These are phyloP conservation scores for barley (Hordeum vulgare) DNA, from an alignment of 176 grass and related monocot genomes.

Conservation along the genomic window DNA sequence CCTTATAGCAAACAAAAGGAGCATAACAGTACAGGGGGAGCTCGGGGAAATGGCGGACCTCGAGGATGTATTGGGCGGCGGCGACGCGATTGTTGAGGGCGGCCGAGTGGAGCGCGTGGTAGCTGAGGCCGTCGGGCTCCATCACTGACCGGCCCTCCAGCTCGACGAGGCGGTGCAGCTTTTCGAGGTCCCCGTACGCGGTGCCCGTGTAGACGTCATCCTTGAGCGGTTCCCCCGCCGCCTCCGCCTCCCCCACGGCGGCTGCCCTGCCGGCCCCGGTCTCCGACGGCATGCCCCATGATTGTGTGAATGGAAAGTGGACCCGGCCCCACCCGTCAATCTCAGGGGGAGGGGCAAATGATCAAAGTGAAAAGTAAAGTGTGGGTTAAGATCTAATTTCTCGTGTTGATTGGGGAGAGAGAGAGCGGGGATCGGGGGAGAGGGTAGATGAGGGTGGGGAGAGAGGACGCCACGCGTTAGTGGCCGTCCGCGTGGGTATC, in stretches of 20 bases:
- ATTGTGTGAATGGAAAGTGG: too few relatives aligned
- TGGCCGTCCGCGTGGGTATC: too few relatives aligned
- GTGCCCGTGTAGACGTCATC: constrained; percentile 87
- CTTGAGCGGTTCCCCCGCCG: constrained; percentile 55
- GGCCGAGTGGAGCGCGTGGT: constrained; percentile 91
- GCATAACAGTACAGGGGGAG: neutral
- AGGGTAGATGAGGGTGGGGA: too few relatives aligned
- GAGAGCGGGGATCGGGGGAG: too few relatives aligned
- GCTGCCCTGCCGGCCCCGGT: neutral
- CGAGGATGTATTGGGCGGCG: constrained; percentile 88
- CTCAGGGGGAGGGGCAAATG: too few relatives aligned
- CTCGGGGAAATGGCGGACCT: constrained; percentile 22
- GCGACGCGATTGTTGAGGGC: constrained; percentile 91
- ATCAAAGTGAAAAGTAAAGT: too few relatives aligned
- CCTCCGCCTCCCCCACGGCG: constrained; percentile 6
- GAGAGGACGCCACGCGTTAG: too few relatives aligned
- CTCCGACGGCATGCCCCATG: too few relatives aligned
- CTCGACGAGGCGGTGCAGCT: constrained; percentile 79
- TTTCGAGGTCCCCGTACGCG: constrained; percentile 88
- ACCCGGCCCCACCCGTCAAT: too few relatives aligned
- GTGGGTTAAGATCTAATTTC: too few relatives aligned
- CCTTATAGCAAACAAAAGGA: constrained; percentile 13
- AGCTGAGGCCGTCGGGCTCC: constrained; percentile 59
- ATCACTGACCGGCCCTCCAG: constrained; percentile 59
- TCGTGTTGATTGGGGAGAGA: too few relatives aligned